phyloP scores from a whole-genome alignment of 2,329 filamentous ascomycete genomes.

The Colletotrichum trifolii region DNA sequence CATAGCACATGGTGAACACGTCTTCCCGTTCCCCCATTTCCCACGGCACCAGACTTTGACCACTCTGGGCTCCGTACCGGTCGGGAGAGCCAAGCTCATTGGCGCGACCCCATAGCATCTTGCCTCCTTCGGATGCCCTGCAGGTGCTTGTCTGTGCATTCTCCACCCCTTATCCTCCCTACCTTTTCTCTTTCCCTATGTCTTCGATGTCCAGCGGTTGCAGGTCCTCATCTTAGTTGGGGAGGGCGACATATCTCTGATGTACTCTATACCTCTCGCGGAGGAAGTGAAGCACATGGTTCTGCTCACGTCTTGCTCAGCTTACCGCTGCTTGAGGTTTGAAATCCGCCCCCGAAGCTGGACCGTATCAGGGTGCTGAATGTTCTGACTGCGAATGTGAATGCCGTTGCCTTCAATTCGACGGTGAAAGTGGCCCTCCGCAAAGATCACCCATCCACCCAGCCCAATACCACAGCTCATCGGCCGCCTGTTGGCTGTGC shows the following conservation, averaged over 20 bases:
- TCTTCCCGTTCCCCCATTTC: slow-evolving; percentile 20
- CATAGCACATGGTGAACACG: slow-evolving; percentile 34
- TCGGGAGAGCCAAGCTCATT: slow-evolving; percentile 34
- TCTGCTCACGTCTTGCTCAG: no score
- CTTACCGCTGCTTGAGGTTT: no score
- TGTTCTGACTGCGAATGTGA: no score
- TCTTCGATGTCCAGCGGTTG: no score
- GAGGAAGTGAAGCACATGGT: no score
- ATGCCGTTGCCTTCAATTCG: no score
- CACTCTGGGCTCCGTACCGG: slow-evolving; percentile 24
- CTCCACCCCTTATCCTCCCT: background rate
- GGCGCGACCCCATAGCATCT: slow-evolving; percentile 26
- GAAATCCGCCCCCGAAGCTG: no score
- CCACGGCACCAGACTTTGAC: slow-evolving; percentile 5
- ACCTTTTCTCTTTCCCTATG: no score
- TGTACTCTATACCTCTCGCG: no score
- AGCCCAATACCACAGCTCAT: background rate
- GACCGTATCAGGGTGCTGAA: no score
- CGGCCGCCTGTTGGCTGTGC: slow-evolving; percentile 11
- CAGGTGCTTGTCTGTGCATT: slow-evolving; percentile 31
- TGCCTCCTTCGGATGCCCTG: slow-evolving; percentile 25
- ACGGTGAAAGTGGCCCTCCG: background rate
- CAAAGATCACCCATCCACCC: background rate
- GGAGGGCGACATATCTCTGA: no score
- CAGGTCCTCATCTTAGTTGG: no score